Conservation (phyloP, 345 rosid genomes). For the Laguncularia racemosa region DNA sequence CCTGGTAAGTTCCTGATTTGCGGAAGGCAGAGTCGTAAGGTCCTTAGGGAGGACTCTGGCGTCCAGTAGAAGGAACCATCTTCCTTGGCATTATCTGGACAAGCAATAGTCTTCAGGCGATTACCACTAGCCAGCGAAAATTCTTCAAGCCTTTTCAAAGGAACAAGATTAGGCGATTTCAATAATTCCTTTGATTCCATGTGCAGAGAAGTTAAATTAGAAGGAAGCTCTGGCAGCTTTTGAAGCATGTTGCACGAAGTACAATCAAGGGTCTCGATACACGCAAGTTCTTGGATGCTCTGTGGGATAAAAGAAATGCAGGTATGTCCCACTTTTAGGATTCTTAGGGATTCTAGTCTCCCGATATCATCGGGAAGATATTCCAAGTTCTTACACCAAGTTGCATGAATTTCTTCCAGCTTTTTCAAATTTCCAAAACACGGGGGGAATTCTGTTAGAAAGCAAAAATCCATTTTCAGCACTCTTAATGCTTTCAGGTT, state of each 20-base stretch:
- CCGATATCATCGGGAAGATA: background rate
- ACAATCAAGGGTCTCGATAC: slow-evolving; percentile 4
- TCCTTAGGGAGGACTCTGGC: background rate
- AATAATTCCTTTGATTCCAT: background rate
- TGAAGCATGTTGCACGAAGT: background rate
- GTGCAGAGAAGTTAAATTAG: background rate
- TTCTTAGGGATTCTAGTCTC: background rate
- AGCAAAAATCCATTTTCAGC: slow-evolving; percentile 4
- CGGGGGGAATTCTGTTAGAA: background rate
- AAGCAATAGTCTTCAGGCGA: background rate
- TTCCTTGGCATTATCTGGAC: too few relatives aligned
- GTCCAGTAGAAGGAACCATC: background rate
- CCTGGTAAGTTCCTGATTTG: background rate
- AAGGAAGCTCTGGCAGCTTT: background rate
- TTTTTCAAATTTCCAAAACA: background rate
- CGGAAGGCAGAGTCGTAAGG: background rate
- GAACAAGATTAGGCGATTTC: background rate
- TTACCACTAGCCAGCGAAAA: background rate
- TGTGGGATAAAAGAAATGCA: background rate
- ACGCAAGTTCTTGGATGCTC: background rate
- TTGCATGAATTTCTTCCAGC: slow-evolving; percentile 4
- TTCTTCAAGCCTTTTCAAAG: background rate
- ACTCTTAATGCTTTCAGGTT: slow-evolving; percentile 1
- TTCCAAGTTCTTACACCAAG: slow-evolving; percentile 2
- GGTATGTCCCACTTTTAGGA: background rate